phyloP scores from a whole-genome alignment of 805 yeast genomes.

The Wickerhamomyces canadensis region DNA sequence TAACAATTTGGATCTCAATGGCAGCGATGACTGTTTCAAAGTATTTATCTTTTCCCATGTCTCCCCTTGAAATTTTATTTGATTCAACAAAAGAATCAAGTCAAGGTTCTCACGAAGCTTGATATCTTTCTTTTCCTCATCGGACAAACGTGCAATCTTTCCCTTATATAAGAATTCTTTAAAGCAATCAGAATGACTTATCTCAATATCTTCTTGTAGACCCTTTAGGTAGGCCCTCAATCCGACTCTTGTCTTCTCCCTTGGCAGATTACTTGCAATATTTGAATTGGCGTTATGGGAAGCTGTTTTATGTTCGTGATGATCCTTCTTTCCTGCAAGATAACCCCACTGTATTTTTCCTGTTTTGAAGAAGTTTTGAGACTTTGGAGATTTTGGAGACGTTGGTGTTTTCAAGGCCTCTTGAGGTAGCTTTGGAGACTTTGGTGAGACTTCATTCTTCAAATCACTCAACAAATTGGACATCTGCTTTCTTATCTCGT shows the following conservation, averaged over 20 bases:
- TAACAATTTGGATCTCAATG: slow-evolving; percentile 50
- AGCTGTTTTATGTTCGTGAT: neutral
- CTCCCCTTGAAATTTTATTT: slow-evolving; percentile 66
- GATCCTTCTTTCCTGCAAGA: no score
- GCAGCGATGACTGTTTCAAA: slow-evolving; percentile 52
- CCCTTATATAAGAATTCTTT: slow-evolving; percentile 45
- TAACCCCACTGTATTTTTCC: neutral
- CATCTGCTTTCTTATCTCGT: slow-evolving; percentile 14
- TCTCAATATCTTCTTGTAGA: slow-evolving; percentile 47
- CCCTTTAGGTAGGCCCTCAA: slow-evolving; percentile 65
- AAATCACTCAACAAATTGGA: slow-evolving; percentile 16
- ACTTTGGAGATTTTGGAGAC: slow-evolving; percentile 5
- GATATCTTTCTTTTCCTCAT: slow-evolving; percentile 49
- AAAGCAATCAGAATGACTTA: slow-evolving; percentile 47
- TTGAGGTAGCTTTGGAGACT: slow-evolving; percentile 1
- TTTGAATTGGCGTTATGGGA: no score
- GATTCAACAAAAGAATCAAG: slow-evolving; percentile 50
- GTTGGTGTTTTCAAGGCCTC: neutral
- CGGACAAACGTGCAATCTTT: slow-evolving; percentile 32
- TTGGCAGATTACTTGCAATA: slow-evolving; percentile 34
- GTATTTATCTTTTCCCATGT: slow-evolving; percentile 52
- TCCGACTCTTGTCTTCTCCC: slow-evolving; percentile 75
- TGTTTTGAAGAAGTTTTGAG: slow-evolving; percentile 4
- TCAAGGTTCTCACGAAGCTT: slow-evolving; percentile 58
- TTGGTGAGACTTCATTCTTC: slow-evolving; percentile 6